Percentiles rank a stretch among this genome's conserved stretches.
Conservation (phyloP, 2,329 filamentous ascomycete species). For the Colletotrichum destructivum region DNA sequence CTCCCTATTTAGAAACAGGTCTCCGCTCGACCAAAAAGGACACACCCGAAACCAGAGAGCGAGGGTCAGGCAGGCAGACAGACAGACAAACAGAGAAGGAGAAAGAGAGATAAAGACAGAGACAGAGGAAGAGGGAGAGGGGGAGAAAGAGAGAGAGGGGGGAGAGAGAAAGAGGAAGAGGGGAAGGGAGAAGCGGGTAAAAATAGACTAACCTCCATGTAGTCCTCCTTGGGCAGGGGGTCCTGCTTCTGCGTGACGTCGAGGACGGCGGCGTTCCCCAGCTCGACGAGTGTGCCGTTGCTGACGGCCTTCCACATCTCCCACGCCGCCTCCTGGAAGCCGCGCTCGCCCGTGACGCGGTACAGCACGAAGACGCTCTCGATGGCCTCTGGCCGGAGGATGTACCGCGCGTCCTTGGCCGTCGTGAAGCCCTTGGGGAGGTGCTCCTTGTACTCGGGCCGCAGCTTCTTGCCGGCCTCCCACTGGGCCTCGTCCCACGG, state of each 20-base stretch:
- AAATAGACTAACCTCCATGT: constrained; percentile 49
- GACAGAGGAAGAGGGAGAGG: no score
- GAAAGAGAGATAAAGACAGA: no score
- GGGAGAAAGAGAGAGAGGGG: no score
- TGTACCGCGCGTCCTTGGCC: constrained; percentile 64
- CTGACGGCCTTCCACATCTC: constrained; percentile 67
- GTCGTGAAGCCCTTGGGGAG: constrained; percentile 74
- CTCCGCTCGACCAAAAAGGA: not conserved
- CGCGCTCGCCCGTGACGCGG: constrained; percentile 63
- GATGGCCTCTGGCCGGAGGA: constrained; percentile 67
- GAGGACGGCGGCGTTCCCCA: constrained; percentile 64
- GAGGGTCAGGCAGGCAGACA: no score
- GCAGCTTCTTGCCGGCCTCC: constrained; percentile 47
- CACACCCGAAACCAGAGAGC: no score
- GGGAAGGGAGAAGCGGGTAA: no score
- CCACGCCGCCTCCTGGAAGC: constrained; percentile 67
- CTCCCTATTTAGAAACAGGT: constrained; percentile 30
- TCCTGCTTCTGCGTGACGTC: constrained; percentile 67
- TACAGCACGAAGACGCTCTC: constrained; percentile 70
- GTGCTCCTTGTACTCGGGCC: constrained; percentile 46
- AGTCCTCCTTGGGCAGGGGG: constrained; percentile 58
- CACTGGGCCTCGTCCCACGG: constrained; percentile 56
- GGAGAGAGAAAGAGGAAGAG: no score
- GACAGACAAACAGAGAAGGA: no score
- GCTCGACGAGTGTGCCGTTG: constrained; percentile 60